Percentiles rank a stretch among this genome's conserved stretches.
These are phyloP conservation scores for Globisporangium uncinulatum DNA, from an alignment of 352 stramenopile genomes.

Conservation along the genomic window DNA sequence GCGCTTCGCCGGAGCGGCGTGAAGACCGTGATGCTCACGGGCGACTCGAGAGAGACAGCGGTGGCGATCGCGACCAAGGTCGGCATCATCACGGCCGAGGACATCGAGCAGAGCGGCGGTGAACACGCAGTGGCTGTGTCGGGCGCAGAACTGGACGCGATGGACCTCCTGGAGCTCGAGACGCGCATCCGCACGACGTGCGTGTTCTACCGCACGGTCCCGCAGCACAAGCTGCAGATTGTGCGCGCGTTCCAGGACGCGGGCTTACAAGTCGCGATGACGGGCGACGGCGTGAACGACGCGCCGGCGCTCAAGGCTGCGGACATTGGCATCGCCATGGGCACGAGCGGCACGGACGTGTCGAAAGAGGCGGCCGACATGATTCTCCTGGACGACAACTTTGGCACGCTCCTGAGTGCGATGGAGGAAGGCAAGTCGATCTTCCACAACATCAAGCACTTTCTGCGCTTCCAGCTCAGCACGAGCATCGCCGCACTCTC, in stretches of 20 bases:
- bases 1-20: constrained; percentile 95
- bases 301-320: constrained; percentile 97
- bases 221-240: constrained; percentile 96
- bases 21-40: constrained; percentile 99
- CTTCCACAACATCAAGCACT: constrained; percentile 98
- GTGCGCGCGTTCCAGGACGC: constrained; percentile 94
- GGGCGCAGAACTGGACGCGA: constrained; percentile 85
- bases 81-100: constrained; percentile 91
- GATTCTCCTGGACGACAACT: constrained; percentile 98
- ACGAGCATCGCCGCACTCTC: constrained; percentile 99
- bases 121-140: constrained; percentile 56
- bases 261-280: constrained; percentile 97
- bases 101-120: constrained; percentile 78
- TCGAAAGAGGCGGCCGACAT: constrained; percentile 98
- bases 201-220: constrained; percentile 97
- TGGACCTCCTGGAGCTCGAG: constrained; percentile 79
- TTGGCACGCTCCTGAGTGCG: constrained; percentile 95
- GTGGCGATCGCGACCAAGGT: constrained; percentile 97
- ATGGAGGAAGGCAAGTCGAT: constrained; percentile 85
- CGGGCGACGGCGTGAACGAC: constrained; percentile 99
- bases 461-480: constrained; percentile 98
- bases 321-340: constrained; percentile 98
- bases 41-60: constrained; percentile 98
- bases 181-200: constrained; percentile 85
- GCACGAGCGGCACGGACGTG: constrained; percentile 96